Conservation (phyloP, 352 stramenopile species). For the Globisporangium ultimum region DNA sequence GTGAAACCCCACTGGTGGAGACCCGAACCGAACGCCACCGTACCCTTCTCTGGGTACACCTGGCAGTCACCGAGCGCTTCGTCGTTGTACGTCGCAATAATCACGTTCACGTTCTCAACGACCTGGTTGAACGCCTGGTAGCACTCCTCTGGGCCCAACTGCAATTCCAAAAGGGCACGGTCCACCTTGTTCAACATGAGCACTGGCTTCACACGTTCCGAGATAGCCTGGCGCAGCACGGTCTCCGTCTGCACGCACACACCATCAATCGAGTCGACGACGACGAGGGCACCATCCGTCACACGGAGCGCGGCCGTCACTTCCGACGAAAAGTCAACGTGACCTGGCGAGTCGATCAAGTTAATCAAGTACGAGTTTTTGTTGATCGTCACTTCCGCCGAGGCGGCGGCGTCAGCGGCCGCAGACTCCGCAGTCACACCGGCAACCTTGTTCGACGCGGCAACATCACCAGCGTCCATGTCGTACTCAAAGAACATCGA, state of each 20-base stretch:
- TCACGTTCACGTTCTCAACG: slow-evolving; percentile 99
- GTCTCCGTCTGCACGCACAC: slow-evolving; percentile 99
- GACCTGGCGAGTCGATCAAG: slow-evolving; percentile 99
- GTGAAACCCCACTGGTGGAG: slow-evolving; percentile 99
- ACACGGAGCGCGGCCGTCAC: slow-evolving; percentile 99
- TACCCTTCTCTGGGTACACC: slow-evolving; percentile 98
- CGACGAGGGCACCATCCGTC: slow-evolving; percentile 98
- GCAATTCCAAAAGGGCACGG: slow-evolving; percentile 97
- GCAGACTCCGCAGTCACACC: slow-evolving; percentile 38
- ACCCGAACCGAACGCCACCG: slow-evolving; percentile 98
- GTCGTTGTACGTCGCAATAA: slow-evolving; percentile 99
- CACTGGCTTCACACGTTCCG: slow-evolving; percentile 97
- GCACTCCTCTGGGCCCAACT: slow-evolving; percentile 98
- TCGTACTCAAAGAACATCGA: slow-evolving; percentile 99
- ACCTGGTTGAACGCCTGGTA: slow-evolving; percentile 98
- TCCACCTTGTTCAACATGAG: slow-evolving; percentile 99
- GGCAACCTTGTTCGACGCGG: slow-evolving; percentile 58
- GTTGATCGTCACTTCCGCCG: slow-evolving; percentile 89
- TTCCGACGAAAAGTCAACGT: slow-evolving; percentile 99
- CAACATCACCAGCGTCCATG: slow-evolving; percentile 91
- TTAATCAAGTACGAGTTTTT: slow-evolving; percentile 99
- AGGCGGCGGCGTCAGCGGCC: slow-evolving; percentile 21
- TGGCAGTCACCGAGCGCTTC: slow-evolving; percentile 95
- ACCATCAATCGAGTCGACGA: slow-evolving; percentile 99
- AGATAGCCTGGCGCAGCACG: slow-evolving; percentile 97